Percentiles rank a stretch among this genome's conserved stretches.
Evolutionary conservation across 2,329 filamentous ascomycete genomes (phyloP).

Genomic region (Geoglossum cookeanum): DNA sequence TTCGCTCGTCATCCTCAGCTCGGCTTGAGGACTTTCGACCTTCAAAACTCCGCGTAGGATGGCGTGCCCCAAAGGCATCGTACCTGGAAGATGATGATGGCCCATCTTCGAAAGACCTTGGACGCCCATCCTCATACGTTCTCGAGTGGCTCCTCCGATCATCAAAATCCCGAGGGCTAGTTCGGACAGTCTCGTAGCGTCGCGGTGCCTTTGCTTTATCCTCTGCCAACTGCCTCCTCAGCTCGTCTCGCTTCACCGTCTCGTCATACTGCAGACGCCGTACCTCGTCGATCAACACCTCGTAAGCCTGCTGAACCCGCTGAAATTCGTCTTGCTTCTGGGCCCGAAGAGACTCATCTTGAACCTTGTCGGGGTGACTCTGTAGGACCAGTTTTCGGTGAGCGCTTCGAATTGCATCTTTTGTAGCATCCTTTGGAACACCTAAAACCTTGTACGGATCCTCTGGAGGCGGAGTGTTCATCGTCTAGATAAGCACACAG

Average conservation of each 20-base stretch:
- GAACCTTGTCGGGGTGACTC: slow-evolving; percentile 82
- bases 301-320: slow-evolving; percentile 81
- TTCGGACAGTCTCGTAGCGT: background rate
- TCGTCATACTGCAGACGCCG: slow-evolving; percentile 63
- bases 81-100: background rate
- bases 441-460: slow-evolving; percentile 70
- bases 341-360: slow-evolving; percentile 56
- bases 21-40: background rate
- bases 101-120: background rate
- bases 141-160: background rate
- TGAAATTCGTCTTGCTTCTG: slow-evolving; percentile 78
- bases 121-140: background rate
- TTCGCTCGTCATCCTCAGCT: background rate
- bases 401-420: slow-evolving; percentile 53
- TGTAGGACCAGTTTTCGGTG: slow-evolving; percentile 75
- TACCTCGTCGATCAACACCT: slow-evolving; percentile 62
- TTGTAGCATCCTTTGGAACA: slow-evolving; percentile 50
- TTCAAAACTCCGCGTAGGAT: background rate
- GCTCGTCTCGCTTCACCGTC: slow-evolving; percentile 44
- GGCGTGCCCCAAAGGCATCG: background rate
- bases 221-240: slow-evolving; percentile 26
- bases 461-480: slow-evolving; percentile 13
- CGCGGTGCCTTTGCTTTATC: background rate
- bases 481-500: background rate
- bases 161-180: background rate